Evolutionary conservation across 2,329 filamentous ascomycete species (phyloP), one percentile per base, ranked within the genome.

Genomic region (Pezicula radicicola): DNA sequence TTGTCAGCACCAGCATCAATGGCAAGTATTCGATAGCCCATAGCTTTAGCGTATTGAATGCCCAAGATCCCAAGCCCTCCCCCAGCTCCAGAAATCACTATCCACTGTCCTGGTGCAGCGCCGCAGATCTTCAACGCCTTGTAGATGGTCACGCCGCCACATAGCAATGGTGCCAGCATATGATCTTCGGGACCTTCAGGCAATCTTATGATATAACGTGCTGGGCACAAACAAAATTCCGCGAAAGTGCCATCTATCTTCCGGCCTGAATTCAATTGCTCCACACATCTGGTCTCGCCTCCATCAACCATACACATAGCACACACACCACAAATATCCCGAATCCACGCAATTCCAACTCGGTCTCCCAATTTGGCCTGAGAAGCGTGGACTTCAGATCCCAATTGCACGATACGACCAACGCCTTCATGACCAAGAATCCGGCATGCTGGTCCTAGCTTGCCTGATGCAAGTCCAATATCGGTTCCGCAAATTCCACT

Each of bases 91-190:
- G 52, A 55, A 30, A 64, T 57, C 0, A 53, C 60, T 39, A 61
- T 47, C 60, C 60, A 63, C 21, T 60, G 55, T 30, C 56, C 56
- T 15, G 55, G 44, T 55, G 56, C 68, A 46, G 73, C 59, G 50
- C 69, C 63, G 47, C 75, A 77, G 35, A 79, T 75, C 12, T 75
- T 71, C 47, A 92, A 69, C 0, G 88, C 88, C 3, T 80, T 79
- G 64, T 81, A 93, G 0, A 86, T 79, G 0, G 89, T 92, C 52
- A 91, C 77, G 1, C 89, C 88, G 1, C 83, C 88, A 65, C 88
- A 92, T 18, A 92, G 75, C 70, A 92, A 81, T 1, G 88, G 88
- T 2, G 87, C 79, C 0, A 74, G 73, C 0, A 70, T 58, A 28
- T 77, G 70, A 1, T 75, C 75, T 5, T 74, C 65, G 10, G 80